Evolutionary conservation across 2,329 filamentous ascomycete genomes (phyloP), one percentile per base, ranked within the genome.

Genomic region (Tolypocladium guangdongense): DNA sequence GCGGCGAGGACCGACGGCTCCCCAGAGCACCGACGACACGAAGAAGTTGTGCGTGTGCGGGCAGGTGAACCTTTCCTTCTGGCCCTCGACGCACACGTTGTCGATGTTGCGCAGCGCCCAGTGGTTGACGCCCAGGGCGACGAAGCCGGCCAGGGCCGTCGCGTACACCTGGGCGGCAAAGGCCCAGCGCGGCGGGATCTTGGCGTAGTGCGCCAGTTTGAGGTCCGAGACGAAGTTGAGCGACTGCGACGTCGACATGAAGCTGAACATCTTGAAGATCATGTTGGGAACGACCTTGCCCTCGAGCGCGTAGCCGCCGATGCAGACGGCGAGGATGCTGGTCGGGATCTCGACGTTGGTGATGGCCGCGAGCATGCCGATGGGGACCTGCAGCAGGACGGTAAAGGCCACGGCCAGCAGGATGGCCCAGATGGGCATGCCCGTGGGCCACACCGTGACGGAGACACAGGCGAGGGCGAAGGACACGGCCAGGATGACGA

Each of bases 191-290:
- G 78, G 80, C 4, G 79, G 77, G 3, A 75, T 72, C 63, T 75
- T 76, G 74, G 83, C 82, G 66, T 86, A 86, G 63, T 85, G 82
- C 16, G 77, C 81, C 1, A 83, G 69, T 61, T 83, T 84, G 57
- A 84, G 71, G 58, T 84, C 80, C 59, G 80, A 74, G 3, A 72
- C 67, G 61, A 84, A 84, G 62, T 75, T 78, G 49, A 84, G 69
- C 0, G 78, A 80, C 63, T 84, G 79, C 22, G 73, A 73, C 72
- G 83, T 83, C 62, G 74, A 78, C 55, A 85, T 78, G 61, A 81
- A 84, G 50, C 81, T 80, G 57, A 82, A 86, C 56, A 80, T 83
- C 65, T 85, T 86, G 73, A 87, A 87, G 63, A 87, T 74, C 82
- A 88, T 87, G 74, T 86, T 82, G 7, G 82, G 81, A 47, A 87